Percentiles rank a stretch among this genome's conserved stretches.
Conservation (phyloP, 352 stramenopile genomes). For the Pythium vanterpoolii region DNA sequence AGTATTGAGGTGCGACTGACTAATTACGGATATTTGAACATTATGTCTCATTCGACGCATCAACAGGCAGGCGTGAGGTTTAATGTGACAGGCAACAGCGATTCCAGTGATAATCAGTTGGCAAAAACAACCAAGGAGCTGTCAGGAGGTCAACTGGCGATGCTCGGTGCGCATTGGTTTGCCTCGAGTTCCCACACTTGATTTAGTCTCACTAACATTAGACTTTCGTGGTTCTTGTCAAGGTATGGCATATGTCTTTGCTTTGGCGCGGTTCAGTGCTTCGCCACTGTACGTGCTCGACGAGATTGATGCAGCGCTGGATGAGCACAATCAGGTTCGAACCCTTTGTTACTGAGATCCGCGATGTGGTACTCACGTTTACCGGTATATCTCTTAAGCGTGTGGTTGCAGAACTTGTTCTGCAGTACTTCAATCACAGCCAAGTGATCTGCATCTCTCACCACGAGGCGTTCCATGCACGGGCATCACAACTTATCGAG, state of each 20-base stretch:
- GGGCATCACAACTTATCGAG: constrained; percentile 28
- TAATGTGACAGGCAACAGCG: background rate
- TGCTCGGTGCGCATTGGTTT: constrained; percentile 28
- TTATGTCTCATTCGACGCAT: background rate
- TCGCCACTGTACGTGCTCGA: constrained; percentile 41
- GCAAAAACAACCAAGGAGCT: constrained; percentile 26
- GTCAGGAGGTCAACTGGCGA: constrained; percentile 38
- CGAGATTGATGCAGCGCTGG: constrained; percentile 40
- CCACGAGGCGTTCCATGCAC: constrained; percentile 29
- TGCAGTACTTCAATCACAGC: constrained; percentile 27
- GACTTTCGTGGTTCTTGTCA: background rate
- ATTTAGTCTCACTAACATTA: background rate
- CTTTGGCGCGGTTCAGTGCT: constrained; percentile 32
- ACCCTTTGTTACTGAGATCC: background rate
- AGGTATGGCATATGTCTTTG: constrained; percentile 46
- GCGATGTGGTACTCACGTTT: background rate
- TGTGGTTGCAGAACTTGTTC: constrained; percentile 26
- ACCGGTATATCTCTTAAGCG: constrained; percentile 14
- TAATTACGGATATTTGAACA: background rate
- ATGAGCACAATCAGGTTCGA: constrained; percentile 40
- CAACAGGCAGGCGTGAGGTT: constrained; percentile 17
- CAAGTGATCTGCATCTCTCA: constrained; percentile 49
- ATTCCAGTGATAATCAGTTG: background rate
- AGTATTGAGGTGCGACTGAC: constrained; percentile 22
- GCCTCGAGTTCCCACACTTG: background rate